phyloP scores from a whole-genome alignment of 2,329 filamentous ascomycete species.

The Fusarium sarcochroum region DNA sequence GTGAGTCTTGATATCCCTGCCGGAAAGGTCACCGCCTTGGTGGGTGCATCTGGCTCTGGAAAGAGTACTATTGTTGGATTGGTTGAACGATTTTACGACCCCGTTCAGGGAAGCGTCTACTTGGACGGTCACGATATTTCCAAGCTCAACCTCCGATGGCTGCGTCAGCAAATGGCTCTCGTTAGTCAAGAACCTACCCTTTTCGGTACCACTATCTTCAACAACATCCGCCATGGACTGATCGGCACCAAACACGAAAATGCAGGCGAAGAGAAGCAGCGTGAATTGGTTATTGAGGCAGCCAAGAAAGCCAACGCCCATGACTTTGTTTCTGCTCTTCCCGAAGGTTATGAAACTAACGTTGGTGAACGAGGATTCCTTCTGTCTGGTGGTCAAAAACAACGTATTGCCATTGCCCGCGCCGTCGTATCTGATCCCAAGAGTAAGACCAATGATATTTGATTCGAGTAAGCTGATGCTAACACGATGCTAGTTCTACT shows the following conservation, averaged over 20 bases:
- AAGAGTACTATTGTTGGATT: slow-evolving; percentile 96
- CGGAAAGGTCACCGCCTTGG: slow-evolving; percentile 92
- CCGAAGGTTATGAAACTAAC: slow-evolving; percentile 92
- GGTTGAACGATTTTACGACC: slow-evolving; percentile 94
- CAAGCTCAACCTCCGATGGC: slow-evolving; percentile 87
- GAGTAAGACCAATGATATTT: slow-evolving; percentile 57
- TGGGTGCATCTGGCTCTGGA: slow-evolving; percentile 93
- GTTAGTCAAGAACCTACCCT: slow-evolving; percentile 95
- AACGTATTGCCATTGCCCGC: slow-evolving; percentile 93
- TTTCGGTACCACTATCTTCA: slow-evolving; percentile 89
- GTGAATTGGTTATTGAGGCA: slow-evolving; percentile 80
- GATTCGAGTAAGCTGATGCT: slow-evolving; percentile 1
- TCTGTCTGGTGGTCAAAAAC: slow-evolving; percentile 94
- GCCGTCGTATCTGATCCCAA: slow-evolving; percentile 93
- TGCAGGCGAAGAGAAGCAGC: slow-evolving; percentile 76
- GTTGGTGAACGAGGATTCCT: slow-evolving; percentile 96
- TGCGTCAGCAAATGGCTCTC: slow-evolving; percentile 91
- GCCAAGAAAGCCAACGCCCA: slow-evolving; percentile 94
- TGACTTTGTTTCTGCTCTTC: slow-evolving; percentile 86
- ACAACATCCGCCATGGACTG: slow-evolving; percentile 91
- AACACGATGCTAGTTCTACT: slow-evolving; percentile 72
- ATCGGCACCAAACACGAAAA: slow-evolving; percentile 84
- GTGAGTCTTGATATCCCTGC: slow-evolving; percentile 86
- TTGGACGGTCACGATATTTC: slow-evolving; percentile 88
- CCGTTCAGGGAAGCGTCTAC: slow-evolving; percentile 82